These are phyloP conservation scores for Xylaria venustula DNA, from an alignment of 495 filamentous ascomycete species.

Conservation along the genomic window DNA sequence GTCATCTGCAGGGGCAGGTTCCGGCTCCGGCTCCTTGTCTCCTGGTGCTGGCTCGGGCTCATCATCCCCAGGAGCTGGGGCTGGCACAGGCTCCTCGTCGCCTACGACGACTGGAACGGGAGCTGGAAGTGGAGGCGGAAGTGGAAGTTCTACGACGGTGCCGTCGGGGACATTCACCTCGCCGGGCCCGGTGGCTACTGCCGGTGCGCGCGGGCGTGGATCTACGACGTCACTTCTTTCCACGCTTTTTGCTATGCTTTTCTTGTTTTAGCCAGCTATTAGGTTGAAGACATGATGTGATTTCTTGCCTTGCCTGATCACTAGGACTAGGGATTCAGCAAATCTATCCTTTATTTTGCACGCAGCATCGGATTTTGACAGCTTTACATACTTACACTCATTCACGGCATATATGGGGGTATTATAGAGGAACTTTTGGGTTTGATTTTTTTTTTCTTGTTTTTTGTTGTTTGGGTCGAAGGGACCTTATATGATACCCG, in stretches of 20 bases:
- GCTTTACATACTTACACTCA: neutral
- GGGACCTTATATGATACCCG: constrained; percentile 9
- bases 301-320: too few relatives aligned
- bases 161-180: neutral
- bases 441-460: too few relatives aligned
- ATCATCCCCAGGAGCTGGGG: too few relatives aligned
- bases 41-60: too few relatives aligned
- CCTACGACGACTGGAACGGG: too few relatives aligned
- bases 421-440: constrained; percentile 5
- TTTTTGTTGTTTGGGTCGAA: neutral
- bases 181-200: neutral
- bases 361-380: too few relatives aligned
- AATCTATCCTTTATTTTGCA: neutral
- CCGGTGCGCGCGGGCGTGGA: neutral
- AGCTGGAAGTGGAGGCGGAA: too few relatives aligned
- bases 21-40: too few relatives aligned
- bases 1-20: too few relatives aligned
- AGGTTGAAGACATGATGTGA: too few relatives aligned
- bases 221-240: neutral
- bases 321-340: too few relatives aligned
- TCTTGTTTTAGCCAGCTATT: constrained; percentile 13
- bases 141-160: neutral
- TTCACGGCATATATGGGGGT: neutral
- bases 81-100: too few relatives aligned
- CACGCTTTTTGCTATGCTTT: constrained; percentile 7